A percentile compares a stretch with the other conserved stretches of the same genome.
phyloP scores from a whole-genome alignment of 495 filamentous ascomycete species.

The Hyaloscypha variabilis region DNA sequence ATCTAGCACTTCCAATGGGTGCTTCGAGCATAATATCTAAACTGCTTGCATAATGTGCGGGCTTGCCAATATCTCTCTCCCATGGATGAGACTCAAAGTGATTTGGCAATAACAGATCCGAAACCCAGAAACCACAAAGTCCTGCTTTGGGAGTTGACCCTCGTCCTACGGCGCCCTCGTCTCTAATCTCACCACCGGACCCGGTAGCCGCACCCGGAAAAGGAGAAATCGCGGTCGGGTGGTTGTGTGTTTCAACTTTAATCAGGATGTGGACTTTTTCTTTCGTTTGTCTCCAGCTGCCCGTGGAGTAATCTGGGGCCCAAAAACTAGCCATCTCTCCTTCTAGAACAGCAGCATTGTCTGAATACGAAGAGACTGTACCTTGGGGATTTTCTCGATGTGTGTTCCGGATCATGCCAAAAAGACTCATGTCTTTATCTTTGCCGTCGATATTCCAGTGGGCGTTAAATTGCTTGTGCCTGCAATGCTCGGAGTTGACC shows the following conservation, averaged over 20 bases:
- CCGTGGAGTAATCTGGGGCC: constrained; percentile 82
- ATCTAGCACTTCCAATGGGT: constrained; percentile 89
- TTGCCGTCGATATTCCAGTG: constrained; percentile 95
- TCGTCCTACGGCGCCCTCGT: constrained; percentile 91
- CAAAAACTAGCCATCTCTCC: constrained; percentile 76
- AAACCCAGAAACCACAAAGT: constrained; percentile 90
- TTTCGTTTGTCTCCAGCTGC: constrained; percentile 84
- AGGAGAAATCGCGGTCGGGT: constrained; percentile 93
- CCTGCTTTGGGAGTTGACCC: constrained; percentile 94
- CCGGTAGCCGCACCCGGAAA: constrained; percentile 89
- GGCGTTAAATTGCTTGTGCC: constrained; percentile 89
- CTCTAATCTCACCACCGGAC: constrained; percentile 91
- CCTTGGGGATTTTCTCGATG: constrained; percentile 75
- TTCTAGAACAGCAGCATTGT: constrained; percentile 92
- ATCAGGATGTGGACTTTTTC: constrained; percentile 86
- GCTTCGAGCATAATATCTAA: constrained; percentile 97
- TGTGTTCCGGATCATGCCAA: constrained; percentile 94
- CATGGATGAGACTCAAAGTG: constrained; percentile 67
- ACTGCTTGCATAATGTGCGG: constrained; percentile 87
- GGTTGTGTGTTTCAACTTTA: constrained; percentile 98
- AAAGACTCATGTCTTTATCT: constrained; percentile 75
- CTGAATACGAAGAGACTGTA: constrained; percentile 93
- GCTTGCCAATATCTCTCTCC: constrained; percentile 90
- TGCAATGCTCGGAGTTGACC: constrained; percentile 83
- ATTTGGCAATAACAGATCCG: constrained; percentile 86